Base-by-base conservation (phyloP, 2,329 filamentous ascomycete species). In the Fusarium irregulare region DNA sequence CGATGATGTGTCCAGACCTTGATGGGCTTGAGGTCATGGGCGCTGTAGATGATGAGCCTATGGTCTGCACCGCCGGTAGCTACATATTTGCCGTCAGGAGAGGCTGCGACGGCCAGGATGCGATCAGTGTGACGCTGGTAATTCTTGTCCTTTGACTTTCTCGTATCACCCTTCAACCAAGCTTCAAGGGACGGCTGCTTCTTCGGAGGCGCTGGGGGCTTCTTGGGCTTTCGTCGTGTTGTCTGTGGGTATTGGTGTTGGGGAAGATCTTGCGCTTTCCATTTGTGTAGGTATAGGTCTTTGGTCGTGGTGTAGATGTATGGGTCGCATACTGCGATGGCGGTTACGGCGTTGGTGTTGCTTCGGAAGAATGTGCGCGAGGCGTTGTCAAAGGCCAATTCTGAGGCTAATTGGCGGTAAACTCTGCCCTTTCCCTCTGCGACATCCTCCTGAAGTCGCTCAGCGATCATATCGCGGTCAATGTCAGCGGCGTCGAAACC, bases 401-500 rank as follows among this genome's bases (percentile, higher is more conserved):
- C 87, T 23, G 87, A 83, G 37, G 92, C 92, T 73, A 99, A 88
- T 78, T 89, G 88, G 54, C 93, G 88, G 82, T 97, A 98, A 51
- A 97, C 87, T 74, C 92, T 91, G 61, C 96, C 96, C 82, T 98
- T 98, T 59, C 89, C 89, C 82, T 98, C 96, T 55, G 96, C 91
- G 45, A 96, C 93, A 78, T 98, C 96, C 81, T 98, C 93, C 80
- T 95, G 90, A 74, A 99, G 83, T 73, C 94, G 86, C 79, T 97
- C 93, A 44, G 95, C 94, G 75, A 99, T 94, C 74, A 98, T 83
- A 77, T 99, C 96, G 63, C 92, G 87, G 81, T 98, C 96, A 62
- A 99, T 92, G 56, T 98, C 93, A 73, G 91, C 94, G 10, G 96
- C 96, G 81, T 99, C 94, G 77, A 98, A 99, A 41, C 94, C 96